These are phyloP conservation scores for Ceratocystiopsis brevicomis DNA, from an alignment of 2,329 filamentous ascomycete genomes.

Conservation along the genomic window DNA sequence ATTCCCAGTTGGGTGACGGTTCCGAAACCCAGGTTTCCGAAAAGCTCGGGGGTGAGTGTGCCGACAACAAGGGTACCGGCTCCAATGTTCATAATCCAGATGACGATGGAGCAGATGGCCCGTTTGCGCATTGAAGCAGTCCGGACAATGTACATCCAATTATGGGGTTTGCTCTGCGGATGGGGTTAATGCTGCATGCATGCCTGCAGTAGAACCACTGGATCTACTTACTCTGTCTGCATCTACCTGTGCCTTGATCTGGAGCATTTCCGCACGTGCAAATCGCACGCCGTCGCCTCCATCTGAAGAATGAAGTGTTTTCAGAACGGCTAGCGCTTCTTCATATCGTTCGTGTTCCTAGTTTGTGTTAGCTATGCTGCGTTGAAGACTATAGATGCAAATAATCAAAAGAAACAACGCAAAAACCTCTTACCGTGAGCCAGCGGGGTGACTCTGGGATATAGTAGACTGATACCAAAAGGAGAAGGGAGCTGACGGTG, in stretches of 20 bases:
- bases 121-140: background rate
- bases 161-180: background rate
- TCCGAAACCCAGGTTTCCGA: background rate
- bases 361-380: too few species aligned
- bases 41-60: background rate
- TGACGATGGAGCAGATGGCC: background rate
- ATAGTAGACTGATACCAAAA: background rate
- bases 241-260: conserved; percentile 1
- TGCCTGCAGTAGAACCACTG: too few species aligned
- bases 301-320: background rate
- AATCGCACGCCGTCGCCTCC: background rate
- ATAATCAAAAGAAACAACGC: too few species aligned
- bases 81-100: background rate
- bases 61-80: background rate
- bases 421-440: background rate
- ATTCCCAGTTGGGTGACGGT: background rate
- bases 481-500: background rate
- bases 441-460: background rate
- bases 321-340: background rate
- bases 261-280: background rate
- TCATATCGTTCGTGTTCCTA: background rate
- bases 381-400: too few species aligned
- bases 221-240: background rate
- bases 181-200: too few species aligned
- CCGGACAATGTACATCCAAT: background rate